Evolutionary conservation across 1,284 basidiomycete genomes (phyloP).

Genomic region (Ustilago crameri): DNA sequence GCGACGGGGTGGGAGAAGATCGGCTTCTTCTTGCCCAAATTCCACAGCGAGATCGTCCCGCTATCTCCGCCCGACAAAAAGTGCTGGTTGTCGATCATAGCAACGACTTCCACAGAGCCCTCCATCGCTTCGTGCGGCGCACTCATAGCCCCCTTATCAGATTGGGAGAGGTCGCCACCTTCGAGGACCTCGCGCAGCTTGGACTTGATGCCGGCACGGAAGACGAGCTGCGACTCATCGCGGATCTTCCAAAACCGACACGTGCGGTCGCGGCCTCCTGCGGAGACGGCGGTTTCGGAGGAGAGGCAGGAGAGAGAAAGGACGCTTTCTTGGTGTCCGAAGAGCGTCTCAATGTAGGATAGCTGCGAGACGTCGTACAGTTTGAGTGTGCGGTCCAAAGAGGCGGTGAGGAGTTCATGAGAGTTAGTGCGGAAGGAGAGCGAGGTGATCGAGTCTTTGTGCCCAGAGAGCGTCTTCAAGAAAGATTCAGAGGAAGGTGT

Average conservation of each 20-base stretch:
- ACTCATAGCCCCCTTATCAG: not conserved
- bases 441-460: conserved; percentile 71
- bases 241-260: conserved; percentile 95
- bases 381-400: conserved; percentile 90
- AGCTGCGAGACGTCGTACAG: conserved; percentile 86
- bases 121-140: conserved; percentile 72
- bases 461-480: conserved; percentile 76
- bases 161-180: conserved; percentile 75
- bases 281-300: conserved; percentile 84
- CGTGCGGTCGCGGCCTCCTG: conserved; percentile 90
- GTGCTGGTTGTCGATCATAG: conserved; percentile 91
- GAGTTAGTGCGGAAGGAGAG: conserved; percentile 84
- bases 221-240: conserved; percentile 94
- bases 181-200: conserved; percentile 78
- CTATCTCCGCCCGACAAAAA: conserved; percentile 95
- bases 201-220: conserved; percentile 86
- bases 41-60: conserved; percentile 87
- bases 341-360: conserved; percentile 94
- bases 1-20: conserved; percentile 84
- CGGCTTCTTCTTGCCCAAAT: conserved; percentile 94
- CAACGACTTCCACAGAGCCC: conserved; percentile 89
- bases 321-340: conserved; percentile 94
- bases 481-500: conserved; percentile 69
- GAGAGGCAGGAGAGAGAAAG: conserved; percentile 81
- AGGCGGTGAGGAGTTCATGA: conserved; percentile 79